Evolutionary conservation across 345 rosid genomes (phyloP).

Genomic region (Balakata baccata): DNA sequence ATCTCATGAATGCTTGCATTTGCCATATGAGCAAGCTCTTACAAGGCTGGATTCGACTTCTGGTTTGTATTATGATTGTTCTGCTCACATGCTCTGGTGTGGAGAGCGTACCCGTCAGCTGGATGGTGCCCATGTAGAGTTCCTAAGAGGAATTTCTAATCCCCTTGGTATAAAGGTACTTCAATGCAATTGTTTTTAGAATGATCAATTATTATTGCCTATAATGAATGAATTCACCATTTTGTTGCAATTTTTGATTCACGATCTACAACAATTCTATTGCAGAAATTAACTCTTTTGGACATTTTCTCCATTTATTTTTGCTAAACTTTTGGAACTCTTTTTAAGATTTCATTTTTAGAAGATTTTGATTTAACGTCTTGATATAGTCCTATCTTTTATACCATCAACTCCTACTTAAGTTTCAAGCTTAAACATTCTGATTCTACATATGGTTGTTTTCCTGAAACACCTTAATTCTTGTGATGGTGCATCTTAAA

Average conservation of each 20-base stretch:
- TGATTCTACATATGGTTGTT: background rate
- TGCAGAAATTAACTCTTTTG: background rate
- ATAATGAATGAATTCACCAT: no score
- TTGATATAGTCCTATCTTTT: background rate
- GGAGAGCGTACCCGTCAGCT: slow-evolving; percentile 34
- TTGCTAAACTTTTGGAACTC: no score
- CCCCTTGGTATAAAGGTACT: slow-evolving; percentile 34
- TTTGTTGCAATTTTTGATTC: no score
- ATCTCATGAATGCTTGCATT: slow-evolving; percentile 29
- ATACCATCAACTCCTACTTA: background rate
- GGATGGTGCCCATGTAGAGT: slow-evolving; percentile 36
- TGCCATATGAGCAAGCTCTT: slow-evolving; percentile 31
- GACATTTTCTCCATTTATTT: background rate
- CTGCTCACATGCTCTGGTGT: slow-evolving; percentile 34
- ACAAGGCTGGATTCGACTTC: slow-evolving; percentile 33
- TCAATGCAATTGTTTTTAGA: background rate
- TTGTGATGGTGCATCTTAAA: no score
- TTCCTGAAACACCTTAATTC: no score
- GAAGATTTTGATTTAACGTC: no score
- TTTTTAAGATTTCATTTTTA: no score
- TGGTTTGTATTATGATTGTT: slow-evolving; percentile 29
- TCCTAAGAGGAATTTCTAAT: slow-evolving; percentile 31
- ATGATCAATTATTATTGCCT: no score
- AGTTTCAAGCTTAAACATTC: background rate
- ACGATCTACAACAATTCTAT: background rate